phyloP scores from a whole-genome alignment of 768 basidiomycete species.

The Amanita phalloides region DNA sequence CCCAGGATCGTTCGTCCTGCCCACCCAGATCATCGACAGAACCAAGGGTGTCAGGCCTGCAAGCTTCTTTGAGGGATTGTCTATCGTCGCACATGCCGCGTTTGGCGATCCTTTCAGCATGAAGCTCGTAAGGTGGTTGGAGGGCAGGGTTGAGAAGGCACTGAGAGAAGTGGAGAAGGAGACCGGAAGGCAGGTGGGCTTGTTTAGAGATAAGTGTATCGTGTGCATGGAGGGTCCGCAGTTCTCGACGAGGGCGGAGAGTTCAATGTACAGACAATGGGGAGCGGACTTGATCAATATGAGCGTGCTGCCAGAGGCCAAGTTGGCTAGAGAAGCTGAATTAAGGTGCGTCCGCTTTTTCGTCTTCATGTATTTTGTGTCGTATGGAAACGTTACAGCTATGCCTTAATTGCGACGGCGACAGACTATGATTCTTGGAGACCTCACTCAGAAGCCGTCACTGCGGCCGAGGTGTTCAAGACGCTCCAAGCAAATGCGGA shows the following conservation, averaged over 20 bases:
- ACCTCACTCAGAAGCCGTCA: conserved; percentile 69
- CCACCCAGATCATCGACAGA: conserved; percentile 90
- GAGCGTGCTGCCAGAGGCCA: conserved; percentile 95
- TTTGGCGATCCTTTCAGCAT: conserved; percentile 89
- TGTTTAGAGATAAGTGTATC: conserved; percentile 78
- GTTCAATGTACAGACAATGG: conserved; percentile 86
- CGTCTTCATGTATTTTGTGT: not conserved
- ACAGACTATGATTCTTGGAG: conserved; percentile 98
- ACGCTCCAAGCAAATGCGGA: conserved; percentile 80
- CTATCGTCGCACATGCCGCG: conserved; percentile 82
- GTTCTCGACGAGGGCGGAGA: conserved; percentile 98
- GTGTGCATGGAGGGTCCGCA: conserved; percentile 98
- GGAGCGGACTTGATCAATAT: conserved; percentile 95
- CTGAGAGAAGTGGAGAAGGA: conserved; percentile 30
- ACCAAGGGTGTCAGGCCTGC: conserved; percentile 89
- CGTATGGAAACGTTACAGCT: conserved; percentile 34
- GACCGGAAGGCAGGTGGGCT: conserved; percentile 36
- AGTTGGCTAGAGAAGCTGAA: conserved; percentile 92
- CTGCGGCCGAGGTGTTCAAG: conserved; percentile 84
- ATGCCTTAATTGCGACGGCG: conserved; percentile 80
- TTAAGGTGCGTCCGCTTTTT: conserved; percentile 45
- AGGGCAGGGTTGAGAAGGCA: conserved; percentile 49
- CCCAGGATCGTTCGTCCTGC: conserved; percentile 83
- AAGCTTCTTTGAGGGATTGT: conserved; percentile 77
- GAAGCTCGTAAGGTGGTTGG: conserved; percentile 55